Evolutionary conservation across 2,329 filamentous ascomycete species (phyloP), one percentile per base, ranked within the genome.

Genomic region (Huntiella savannae): DNA sequence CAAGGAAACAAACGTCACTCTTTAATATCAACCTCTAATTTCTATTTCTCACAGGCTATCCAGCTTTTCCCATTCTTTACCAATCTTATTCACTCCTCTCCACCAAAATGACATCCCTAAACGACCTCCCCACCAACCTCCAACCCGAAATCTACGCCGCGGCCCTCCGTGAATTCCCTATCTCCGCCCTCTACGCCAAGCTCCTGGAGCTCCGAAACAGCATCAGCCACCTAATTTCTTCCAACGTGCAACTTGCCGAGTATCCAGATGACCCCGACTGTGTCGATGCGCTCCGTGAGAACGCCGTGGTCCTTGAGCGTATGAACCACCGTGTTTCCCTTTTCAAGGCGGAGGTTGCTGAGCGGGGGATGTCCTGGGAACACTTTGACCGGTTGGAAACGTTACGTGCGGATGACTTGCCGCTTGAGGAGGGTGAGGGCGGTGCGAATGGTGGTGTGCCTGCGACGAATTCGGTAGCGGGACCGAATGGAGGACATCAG

Each of bases 121-220:
- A 47, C 51, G 22, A 28, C 75, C 5, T 56, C 58, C 8, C 78
- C 79, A 49, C 83, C 83, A 57, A 62, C 69, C 40, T 64, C 75
- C 19, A 33, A n/a, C 28, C 40, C 11, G 59, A 65, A 13, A 71
- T 71, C 57, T 84, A 83, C 64, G 73, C 77, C 56, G 64, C 67
- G 51, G 82, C 82, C 17, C 68, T 87, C 53, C 65, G 69, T 53
- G 72, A 77, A 50, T 75, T 87, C 47, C 73, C 79, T 36, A 59
- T 78, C 53, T 68, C 71, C 51, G 70, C 70, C 48, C 75, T 87
- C 5, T 77, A 81, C 61, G 68, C 80, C 60, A 86, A 86, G 62
- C 73, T 79, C 49, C 72, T 80, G 57, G 82, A 87, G 60, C 69
- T 87, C 51, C 75, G 73, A 58, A 86, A 85, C 69, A 75, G 69